A percentile compares a stretch with the other conserved stretches of the same genome.
Conservation (phyloP, 2,329 filamentous ascomycete species). For the Fusarium xyrophilum region DNA sequence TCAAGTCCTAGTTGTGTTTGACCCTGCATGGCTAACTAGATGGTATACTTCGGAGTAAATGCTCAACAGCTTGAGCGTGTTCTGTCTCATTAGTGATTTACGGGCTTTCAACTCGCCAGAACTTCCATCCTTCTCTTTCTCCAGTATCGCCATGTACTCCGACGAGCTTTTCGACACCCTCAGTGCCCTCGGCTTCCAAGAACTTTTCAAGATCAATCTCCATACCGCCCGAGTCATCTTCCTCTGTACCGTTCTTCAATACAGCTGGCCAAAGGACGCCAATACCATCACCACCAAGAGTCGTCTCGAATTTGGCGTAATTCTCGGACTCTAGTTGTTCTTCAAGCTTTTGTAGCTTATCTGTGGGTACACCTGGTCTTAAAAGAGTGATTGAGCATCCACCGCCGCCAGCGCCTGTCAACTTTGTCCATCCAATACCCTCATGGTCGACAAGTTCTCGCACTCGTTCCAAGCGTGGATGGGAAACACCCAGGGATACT, state of each 20-base stretch:
- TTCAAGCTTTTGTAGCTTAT: slow-evolving; percentile 69
- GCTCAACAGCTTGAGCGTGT: slow-evolving; percentile 4
- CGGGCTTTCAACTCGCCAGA: slow-evolving; percentile 72
- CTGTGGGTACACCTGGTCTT: slow-evolving; percentile 66
- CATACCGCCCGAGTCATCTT: slow-evolving; percentile 80
- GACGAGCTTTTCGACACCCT: slow-evolving; percentile 86
- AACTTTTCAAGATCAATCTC: slow-evolving; percentile 90
- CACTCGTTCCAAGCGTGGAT: slow-evolving; percentile 89
- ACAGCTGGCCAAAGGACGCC: slow-evolving; percentile 94
- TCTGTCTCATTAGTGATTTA: slow-evolving; percentile 23
- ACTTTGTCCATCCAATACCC: slow-evolving; percentile 94
- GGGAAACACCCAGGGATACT: slow-evolving; percentile 90
- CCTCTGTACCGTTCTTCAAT: slow-evolving; percentile 80
- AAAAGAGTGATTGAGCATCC: slow-evolving; percentile 94
- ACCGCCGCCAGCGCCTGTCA: slow-evolving; percentile 93
- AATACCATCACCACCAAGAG: slow-evolving; percentile 89
- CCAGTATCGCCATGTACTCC: slow-evolving; percentile 75
- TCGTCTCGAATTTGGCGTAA: slow-evolving; percentile 87
- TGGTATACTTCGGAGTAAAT: slow-evolving; percentile 31
- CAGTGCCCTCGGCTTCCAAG: slow-evolving; percentile 80
- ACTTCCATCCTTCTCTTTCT: slow-evolving; percentile 83
- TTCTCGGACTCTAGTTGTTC: slow-evolving; percentile 71
- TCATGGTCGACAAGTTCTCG: slow-evolving; percentile 89
- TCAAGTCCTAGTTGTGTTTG: slow-evolving; percentile 32
- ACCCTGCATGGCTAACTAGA: slow-evolving; percentile 36